Conservation (phyloP, 768 basidiomycete species). For the Gymnopilus junonius region DNA sequence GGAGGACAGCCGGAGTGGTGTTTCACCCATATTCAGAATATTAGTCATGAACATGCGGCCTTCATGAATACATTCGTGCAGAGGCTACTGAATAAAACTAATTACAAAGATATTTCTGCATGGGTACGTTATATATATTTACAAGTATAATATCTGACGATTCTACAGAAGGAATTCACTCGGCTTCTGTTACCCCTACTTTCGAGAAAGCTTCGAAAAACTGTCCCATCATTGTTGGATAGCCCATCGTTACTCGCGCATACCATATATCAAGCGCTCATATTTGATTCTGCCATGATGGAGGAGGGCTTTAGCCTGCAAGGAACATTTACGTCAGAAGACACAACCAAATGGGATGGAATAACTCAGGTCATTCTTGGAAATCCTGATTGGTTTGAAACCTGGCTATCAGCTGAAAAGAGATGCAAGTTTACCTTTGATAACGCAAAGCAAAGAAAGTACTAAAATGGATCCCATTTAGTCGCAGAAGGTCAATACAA, state of each 20-base stretch:
- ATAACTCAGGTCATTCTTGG: slow-evolving; percentile 83
- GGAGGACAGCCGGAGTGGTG: slow-evolving; percentile 88
- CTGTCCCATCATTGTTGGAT: slow-evolving; percentile 72
- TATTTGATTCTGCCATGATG: slow-evolving; percentile 80
- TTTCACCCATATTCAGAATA: slow-evolving; percentile 89
- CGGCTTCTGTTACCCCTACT: slow-evolving; percentile 78
- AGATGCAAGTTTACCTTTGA: slow-evolving; percentile 63
- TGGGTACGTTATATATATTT: slow-evolving; percentile 56
- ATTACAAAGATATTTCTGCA: slow-evolving; percentile 68
- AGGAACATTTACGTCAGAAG: slow-evolving; percentile 48
- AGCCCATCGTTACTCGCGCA: slow-evolving; percentile 91
- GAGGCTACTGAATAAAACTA: slow-evolving; percentile 63
- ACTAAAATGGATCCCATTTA: slow-evolving; percentile 35
- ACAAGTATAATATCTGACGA: slow-evolving; percentile 5
- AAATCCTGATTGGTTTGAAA: slow-evolving; percentile 85
- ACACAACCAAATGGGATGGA: slow-evolving; percentile 64
- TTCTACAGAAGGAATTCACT: slow-evolving; percentile 80
- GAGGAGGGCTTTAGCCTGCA: slow-evolving; percentile 74
- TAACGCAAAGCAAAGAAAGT: not conserved
- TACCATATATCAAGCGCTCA: slow-evolving; percentile 90
- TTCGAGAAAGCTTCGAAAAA: slow-evolving; percentile 72
- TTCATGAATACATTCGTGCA: slow-evolving; percentile 85
- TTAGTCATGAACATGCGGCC: slow-evolving; percentile 79
- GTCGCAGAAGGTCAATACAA: slow-evolving; percentile 90
- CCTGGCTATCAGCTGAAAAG: slow-evolving; percentile 90